A percentile compares a stretch with the other conserved stretches of the same genome.
These are phyloP conservation scores for Cladosporium phlei DNA, from an alignment of 2,329 filamentous ascomycete species.

Conservation along the genomic window DNA sequence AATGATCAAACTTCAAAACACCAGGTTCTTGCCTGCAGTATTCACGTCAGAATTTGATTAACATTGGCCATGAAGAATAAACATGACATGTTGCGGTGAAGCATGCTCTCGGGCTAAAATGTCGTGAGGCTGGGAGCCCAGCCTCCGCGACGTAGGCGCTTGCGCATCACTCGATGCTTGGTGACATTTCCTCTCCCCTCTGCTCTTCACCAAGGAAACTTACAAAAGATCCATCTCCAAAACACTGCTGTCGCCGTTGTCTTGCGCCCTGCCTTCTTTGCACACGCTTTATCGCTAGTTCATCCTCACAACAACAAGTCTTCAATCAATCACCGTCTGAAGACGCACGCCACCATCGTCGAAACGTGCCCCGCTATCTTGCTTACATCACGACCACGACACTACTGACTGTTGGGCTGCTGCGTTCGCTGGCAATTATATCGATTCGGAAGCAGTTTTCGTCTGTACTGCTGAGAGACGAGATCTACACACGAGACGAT, in stretches of 20 bases:
- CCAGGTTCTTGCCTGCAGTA: no score
- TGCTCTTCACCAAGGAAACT: neutral
- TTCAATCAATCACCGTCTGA: conserved; percentile 3
- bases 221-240: no score
- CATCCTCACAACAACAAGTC: neutral
- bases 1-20: no score
- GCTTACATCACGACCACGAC: neutral
- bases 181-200: neutral
- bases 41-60: no score
- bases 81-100: no score
- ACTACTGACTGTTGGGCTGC: neutral
- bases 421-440: conserved; percentile 4
- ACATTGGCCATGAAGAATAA: no score
- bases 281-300: neutral
- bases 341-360: conserved; percentile 5
- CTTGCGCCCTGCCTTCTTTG: neutral
- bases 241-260: no score
- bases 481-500: neutral
- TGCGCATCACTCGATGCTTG: neutral
- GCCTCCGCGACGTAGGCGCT: neutral
- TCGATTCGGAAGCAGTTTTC: neutral
- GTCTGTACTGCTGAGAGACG: conserved; percentile 3
- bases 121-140: neutral
- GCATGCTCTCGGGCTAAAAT: no score
- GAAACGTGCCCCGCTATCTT: conserved; percentile 4